phyloP scores from a whole-genome alignment of 176 grass and related monocot species.

The Avena insularis region DNA sequence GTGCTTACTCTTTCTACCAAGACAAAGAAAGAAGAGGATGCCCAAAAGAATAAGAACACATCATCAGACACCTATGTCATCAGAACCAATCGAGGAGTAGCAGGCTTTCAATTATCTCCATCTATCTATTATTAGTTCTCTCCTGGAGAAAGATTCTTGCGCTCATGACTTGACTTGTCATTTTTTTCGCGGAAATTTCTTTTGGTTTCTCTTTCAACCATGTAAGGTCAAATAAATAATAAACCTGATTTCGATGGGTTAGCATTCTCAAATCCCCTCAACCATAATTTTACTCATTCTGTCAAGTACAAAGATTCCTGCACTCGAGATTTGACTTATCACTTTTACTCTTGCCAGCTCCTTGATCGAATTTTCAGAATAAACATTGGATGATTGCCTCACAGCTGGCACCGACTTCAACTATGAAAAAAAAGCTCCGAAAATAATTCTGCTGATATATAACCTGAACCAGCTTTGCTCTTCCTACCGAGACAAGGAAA shows the following conservation, averaged over 20 bases:
- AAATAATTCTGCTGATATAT: not conserved
- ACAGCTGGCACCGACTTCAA: not conserved
- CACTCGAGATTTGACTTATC: not conserved
- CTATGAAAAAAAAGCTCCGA: too few relatives aligned
- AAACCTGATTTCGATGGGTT: not conserved
- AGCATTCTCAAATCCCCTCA: not conserved
- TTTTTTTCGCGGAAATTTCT: not conserved
- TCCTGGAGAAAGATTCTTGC: slow-evolving; percentile 1
- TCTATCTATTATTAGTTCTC: not conserved
- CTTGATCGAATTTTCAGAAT: not conserved
- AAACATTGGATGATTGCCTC: not conserved
- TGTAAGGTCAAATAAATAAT: not conserved
- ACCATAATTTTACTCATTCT: not conserved
- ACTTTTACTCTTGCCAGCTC: not conserved
- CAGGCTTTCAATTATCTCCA: not conserved
- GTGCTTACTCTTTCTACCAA: not conserved
- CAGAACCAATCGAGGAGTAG: not conserved
- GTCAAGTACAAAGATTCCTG: not conserved
- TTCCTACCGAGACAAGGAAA: not conserved
- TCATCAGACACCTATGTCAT: not conserved
- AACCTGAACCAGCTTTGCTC: not conserved
- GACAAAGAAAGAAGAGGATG: not conserved
- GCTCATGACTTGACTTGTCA: not conserved
- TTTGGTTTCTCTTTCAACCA: not conserved
- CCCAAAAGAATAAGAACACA: not conserved